Percentiles rank a stretch among this genome's conserved stretches.
phyloP scores from a whole-genome alignment of 257 asterid species.

The Oldenlandia corymbosa region DNA sequence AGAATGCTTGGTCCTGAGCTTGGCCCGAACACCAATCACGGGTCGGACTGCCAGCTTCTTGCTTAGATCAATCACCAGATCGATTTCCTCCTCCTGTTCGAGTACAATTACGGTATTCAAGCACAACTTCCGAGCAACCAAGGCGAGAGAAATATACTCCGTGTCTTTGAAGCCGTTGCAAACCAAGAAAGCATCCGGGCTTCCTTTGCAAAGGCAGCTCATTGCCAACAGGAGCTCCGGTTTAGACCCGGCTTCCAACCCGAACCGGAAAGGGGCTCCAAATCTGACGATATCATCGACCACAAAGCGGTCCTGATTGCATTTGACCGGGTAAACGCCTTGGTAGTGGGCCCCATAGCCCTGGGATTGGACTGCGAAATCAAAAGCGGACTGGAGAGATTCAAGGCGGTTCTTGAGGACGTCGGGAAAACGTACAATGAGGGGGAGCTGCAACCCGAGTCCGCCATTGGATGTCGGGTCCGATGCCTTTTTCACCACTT shows the following conservation, averaged over 20 bases:
- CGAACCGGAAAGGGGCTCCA: slow-evolving; percentile 73
- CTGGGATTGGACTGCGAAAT: slow-evolving; percentile 54
- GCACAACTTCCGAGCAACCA: slow-evolving; percentile 65
- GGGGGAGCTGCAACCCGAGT: slow-evolving; percentile 75
- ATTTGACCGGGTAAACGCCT: slow-evolving; percentile 94
- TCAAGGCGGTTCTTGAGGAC: slow-evolving; percentile 72
- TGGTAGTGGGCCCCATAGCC: slow-evolving; percentile 77
- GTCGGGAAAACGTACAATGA: slow-evolving; percentile 78
- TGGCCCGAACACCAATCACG: slow-evolving; percentile 80
- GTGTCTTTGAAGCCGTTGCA: slow-evolving; percentile 95
- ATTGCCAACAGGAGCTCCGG: slow-evolving; percentile 95
- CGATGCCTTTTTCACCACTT: slow-evolving; percentile 80
- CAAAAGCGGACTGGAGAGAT: slow-evolving; percentile 61
- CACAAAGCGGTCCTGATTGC: slow-evolving; percentile 81
- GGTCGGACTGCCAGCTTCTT: slow-evolving; percentile 65
- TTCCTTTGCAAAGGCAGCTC: slow-evolving; percentile 80
- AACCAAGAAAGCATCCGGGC: slow-evolving; percentile 64
- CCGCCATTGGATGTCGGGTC: slow-evolving; percentile 65
- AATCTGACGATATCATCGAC: slow-evolving; percentile 91
- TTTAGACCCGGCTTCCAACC: slow-evolving; percentile 92
- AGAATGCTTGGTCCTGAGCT: slow-evolving; percentile 85
- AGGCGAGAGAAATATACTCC: slow-evolving; percentile 79
- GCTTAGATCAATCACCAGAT: slow-evolving; percentile 62
- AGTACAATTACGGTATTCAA: slow-evolving; percentile 82
- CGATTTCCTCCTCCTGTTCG: slow-evolving; percentile 91